Percentiles rank a stretch among this genome's conserved stretches.
phyloP scores from a whole-genome alignment of 2,329 filamentous ascomycete species.

The Truncatella angustata region DNA sequence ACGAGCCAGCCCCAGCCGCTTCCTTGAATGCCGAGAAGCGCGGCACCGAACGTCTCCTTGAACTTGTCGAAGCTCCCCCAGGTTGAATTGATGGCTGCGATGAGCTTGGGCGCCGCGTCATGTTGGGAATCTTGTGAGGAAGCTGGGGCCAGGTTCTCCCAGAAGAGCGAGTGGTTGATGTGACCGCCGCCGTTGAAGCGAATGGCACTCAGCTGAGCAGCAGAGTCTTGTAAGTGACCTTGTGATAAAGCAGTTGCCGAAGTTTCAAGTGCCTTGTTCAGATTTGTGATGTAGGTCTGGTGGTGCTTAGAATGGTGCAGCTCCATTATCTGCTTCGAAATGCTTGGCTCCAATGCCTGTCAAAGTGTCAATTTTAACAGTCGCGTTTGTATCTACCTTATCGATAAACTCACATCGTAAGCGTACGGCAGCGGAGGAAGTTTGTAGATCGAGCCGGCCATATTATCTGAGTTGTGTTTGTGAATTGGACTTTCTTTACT shows the following conservation, averaged over 20 bases:
- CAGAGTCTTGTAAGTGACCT: constrained; percentile 57
- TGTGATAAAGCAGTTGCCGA: constrained; percentile 55
- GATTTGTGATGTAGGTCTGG: constrained; percentile 73
- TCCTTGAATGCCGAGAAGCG: constrained; percentile 72
- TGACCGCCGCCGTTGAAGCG: constrained; percentile 91
- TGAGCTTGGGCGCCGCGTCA: constrained; percentile 55
- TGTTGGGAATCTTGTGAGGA: constrained; percentile 55
- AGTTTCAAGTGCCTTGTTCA: constrained; percentile 64
- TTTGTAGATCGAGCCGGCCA: constrained; percentile 39
- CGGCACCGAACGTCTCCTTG: constrained; percentile 61
- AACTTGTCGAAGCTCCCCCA: constrained; percentile 71
- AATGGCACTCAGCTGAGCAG: constrained; percentile 65
- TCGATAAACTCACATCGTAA: constrained; percentile 58
- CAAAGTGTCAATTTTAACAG: not conserved
- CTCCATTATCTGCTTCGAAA: constrained; percentile 78
- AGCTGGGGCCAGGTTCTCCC: constrained; percentile 73
- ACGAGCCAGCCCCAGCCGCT: constrained; percentile 90
- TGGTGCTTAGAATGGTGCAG: constrained; percentile 79
- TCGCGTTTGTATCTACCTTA: not conserved
- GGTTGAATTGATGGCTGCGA: constrained; percentile 57
- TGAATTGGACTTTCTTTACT: too few species aligned
- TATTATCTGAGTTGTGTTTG: not conserved
- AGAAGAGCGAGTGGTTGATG: constrained; percentile 92
- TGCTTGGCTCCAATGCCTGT: constrained; percentile 69
- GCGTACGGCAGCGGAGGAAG: constrained; percentile 67